These are phyloP conservation scores for Coemansia sp. DNA, from an alignment of 192 early-diverging fungal species.

Conservation along the genomic window DNA sequence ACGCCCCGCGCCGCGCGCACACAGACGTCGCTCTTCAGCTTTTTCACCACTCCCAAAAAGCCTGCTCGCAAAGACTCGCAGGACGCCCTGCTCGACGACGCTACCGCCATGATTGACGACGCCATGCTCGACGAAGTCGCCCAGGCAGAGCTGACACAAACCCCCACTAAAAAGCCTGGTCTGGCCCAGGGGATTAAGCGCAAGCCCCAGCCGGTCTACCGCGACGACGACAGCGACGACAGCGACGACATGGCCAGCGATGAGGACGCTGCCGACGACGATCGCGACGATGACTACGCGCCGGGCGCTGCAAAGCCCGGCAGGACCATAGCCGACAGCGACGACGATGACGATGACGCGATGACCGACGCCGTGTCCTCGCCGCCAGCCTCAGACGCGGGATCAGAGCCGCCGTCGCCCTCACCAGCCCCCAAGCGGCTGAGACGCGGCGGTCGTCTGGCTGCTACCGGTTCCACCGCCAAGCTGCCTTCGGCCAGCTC, in stretches of 20 bases:
- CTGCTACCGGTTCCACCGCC: not conserved
- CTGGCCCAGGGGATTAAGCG: conserved; percentile 8
- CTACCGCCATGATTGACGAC: conserved; percentile 20
- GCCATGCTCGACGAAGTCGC: conserved; percentile 38
- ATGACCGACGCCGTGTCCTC: conserved; percentile 2
- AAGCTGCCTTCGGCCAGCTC: conserved; percentile 12
- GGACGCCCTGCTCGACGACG: conserved; percentile 32
- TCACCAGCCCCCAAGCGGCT: conserved; percentile 3
- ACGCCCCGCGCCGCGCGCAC: conserved; percentile 38
- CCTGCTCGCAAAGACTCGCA: conserved; percentile 25
- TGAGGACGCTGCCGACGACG: conserved; percentile 10
- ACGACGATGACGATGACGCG: conserved; percentile 19
- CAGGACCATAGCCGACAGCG: conserved; percentile 32
- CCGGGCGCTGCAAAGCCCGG: conserved; percentile 4
- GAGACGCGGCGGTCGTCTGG: not conserved
- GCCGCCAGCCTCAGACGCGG: not conserved
- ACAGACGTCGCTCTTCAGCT: conserved; percentile 45
- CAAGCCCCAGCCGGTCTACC: conserved; percentile 20
- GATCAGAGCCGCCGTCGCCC: not conserved
- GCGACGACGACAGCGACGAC: not conserved
- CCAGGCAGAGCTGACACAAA: conserved; percentile 11
- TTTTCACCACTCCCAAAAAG: conserved; percentile 38
- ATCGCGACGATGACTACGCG: conserved; percentile 28
- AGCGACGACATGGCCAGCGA: conserved; percentile 1
- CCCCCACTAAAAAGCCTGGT: not conserved